Percentiles rank a stretch among this genome's conserved stretches.
Conservation (phyloP, 768 basidiomycete genomes). For the Boletus coccyginus region DNA sequence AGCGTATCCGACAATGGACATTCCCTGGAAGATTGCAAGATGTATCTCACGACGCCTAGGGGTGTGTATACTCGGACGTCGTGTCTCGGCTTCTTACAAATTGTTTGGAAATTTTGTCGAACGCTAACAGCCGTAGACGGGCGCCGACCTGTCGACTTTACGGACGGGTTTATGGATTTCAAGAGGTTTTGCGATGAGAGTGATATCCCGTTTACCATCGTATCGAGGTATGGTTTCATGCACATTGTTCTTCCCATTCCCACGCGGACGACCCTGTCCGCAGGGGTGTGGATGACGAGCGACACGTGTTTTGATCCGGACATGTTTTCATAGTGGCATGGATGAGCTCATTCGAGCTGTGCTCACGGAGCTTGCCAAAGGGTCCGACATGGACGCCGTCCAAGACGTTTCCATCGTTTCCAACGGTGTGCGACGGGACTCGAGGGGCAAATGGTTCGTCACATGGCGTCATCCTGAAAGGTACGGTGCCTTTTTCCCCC, state of each 20-base stretch:
- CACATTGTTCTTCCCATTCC: neutral
- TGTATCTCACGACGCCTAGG: conserved; percentile 60
- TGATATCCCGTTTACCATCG: conserved; percentile 87
- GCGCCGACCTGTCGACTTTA: conserved; percentile 11
- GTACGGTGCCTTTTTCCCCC: conserved; percentile 37
- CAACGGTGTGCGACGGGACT: conserved; percentile 80
- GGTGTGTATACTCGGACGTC: conserved; percentile 35
- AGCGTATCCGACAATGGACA: conserved; percentile 74
- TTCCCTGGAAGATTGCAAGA: conserved; percentile 83
- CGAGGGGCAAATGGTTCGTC: conserved; percentile 66
- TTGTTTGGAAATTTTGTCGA: neutral
- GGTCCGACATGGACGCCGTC: conserved; percentile 51
- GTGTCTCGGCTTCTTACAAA: neutral
- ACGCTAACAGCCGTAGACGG: conserved; percentile 7
- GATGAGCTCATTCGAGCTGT: conserved; percentile 90
- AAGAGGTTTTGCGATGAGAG: conserved; percentile 77
- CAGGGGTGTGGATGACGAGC: neutral
- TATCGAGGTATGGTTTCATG: conserved; percentile 66
- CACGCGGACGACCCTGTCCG: conserved; percentile 2
- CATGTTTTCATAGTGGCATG: conserved; percentile 70
- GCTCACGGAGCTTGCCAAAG: conserved; percentile 69
- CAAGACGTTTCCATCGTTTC: conserved; percentile 85
- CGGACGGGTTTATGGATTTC: conserved; percentile 79
- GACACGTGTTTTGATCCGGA: conserved; percentile 2
- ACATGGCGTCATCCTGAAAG: conserved; percentile 86